These are phyloP conservation scores for Triangularia setosa DNA, from an alignment of 2,329 filamentous ascomycete genomes.

Conservation along the genomic window DNA sequence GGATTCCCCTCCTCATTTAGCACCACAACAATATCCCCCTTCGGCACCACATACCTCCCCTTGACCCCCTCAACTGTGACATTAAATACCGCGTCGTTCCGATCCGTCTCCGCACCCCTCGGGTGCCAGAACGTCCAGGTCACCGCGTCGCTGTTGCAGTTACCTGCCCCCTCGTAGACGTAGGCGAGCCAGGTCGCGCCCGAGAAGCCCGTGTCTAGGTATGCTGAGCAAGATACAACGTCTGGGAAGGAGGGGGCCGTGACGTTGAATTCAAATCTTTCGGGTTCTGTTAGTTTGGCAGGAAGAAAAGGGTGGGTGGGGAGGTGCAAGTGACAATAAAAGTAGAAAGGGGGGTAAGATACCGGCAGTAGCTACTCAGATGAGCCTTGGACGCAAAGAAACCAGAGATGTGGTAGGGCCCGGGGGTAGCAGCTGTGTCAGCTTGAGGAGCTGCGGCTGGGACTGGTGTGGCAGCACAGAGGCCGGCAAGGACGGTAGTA, in stretches of 20 bases:
- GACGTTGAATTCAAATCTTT: constrained; percentile 10
- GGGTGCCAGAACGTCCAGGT: constrained; percentile 11
- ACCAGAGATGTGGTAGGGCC: constrained; percentile 4
- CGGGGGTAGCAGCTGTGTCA: not conserved
- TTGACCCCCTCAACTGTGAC: constrained; percentile 9
- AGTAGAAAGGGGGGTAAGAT: not conserved
- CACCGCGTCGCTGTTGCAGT: constrained; percentile 6
- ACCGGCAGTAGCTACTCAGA: not conserved
- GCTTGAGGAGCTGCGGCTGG: not conserved
- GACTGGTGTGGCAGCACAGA: not conserved
- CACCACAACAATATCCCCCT: constrained; percentile 4
- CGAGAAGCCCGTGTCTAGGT: constrained; percentile 8
- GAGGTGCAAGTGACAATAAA: not conserved
- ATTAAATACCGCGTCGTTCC: constrained; percentile 2
- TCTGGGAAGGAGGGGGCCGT: not conserved
- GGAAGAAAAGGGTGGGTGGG: not conserved
- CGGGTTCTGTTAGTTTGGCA: no score
- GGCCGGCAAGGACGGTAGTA: not conserved
- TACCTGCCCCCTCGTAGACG: constrained; percentile 1
- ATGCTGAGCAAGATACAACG: not conserved
- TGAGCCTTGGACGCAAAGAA: constrained; percentile 8
- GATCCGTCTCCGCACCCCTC: not conserved
- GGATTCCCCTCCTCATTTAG: constrained; percentile 9
- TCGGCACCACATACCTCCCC: constrained; percentile 7
- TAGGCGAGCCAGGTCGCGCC: constrained; percentile 9